These are phyloP conservation scores for Tremella yokohamensis DNA, from an alignment of 768 basidiomycete genomes.

Conservation along the genomic window DNA sequence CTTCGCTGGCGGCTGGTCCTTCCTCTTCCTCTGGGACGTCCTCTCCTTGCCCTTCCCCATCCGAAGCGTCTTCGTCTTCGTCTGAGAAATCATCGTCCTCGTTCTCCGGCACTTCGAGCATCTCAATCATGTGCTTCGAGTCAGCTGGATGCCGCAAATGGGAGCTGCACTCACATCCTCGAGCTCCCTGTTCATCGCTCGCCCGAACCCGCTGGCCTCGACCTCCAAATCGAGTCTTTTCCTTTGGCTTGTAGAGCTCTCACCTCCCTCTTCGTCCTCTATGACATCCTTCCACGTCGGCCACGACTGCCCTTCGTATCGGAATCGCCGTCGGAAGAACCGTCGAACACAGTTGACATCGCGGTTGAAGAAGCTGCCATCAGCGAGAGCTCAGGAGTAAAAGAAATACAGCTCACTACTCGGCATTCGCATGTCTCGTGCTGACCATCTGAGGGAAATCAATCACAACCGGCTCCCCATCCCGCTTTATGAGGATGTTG, in stretches of 20 bases:
- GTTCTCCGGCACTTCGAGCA: slow-evolving; percentile 34
- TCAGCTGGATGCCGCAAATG: slow-evolving; percentile 16
- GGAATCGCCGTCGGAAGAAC: slow-evolving; percentile 86
- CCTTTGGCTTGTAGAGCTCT: slow-evolving; percentile 16
- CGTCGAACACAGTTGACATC: slow-evolving; percentile 94
- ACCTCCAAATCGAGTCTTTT: slow-evolving; percentile 77
- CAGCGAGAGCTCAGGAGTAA: slow-evolving; percentile 1
- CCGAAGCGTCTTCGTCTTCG: slow-evolving; percentile 35
- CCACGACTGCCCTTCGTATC: slow-evolving; percentile 84
- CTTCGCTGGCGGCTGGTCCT: not conserved
- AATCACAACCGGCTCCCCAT: slow-evolving; percentile 78
- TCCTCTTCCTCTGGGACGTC: slow-evolving; percentile 33
- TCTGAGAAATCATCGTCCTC: slow-evolving; percentile 24
- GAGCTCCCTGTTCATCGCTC: slow-evolving; percentile 72
- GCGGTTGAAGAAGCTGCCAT: slow-evolving; percentile 89
- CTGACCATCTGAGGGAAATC: slow-evolving; percentile 99
- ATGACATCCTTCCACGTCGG: slow-evolving; percentile 74
- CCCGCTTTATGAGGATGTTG: slow-evolving; percentile 87
- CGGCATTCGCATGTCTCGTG: slow-evolving; percentile 92
- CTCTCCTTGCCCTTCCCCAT: slow-evolving; percentile 42
- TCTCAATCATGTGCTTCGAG: slow-evolving; percentile 32
- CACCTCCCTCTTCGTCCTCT: slow-evolving; percentile 49
- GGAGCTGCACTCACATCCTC: slow-evolving; percentile 66
- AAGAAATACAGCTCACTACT: slow-evolving; percentile 63
- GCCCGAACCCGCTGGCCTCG: slow-evolving; percentile 87